These are phyloP conservation scores for Hypoxylon lenormandii DNA, from an alignment of 495 filamentous ascomycete species.

Conservation along the genomic window DNA sequence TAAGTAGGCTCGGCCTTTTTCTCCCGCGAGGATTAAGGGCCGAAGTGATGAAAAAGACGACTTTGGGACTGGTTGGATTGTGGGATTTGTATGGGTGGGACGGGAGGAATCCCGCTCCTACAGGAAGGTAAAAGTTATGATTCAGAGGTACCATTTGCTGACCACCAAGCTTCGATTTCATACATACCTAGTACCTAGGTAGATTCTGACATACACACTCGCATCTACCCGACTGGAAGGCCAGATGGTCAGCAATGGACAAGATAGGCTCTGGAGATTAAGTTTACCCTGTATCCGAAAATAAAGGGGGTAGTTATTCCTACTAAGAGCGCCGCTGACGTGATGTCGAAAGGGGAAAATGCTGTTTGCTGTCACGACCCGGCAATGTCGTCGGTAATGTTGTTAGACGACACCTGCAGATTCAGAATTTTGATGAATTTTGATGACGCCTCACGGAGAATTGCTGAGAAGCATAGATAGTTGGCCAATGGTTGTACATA, in stretches of 20 bases:
- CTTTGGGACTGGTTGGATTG: constrained; percentile 4
- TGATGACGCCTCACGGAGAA: constrained; percentile 15
- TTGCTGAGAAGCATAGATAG: neutral
- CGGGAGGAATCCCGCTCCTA: constrained; percentile 43
- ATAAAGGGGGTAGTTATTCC: constrained; percentile 5
- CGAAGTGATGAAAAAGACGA: constrained; percentile 14
- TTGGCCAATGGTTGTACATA: constrained; percentile 19
- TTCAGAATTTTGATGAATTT: neutral
- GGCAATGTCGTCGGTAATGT: neutral
- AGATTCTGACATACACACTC: constrained; percentile 24
- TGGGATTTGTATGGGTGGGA: constrained; percentile 10
- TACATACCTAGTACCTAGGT: too few species aligned
- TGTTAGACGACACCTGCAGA: constrained; percentile 12
- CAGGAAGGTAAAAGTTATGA: neutral
- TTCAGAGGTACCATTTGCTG: constrained; percentile 5
- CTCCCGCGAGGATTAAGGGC: constrained; percentile 9
- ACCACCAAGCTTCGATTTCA: constrained; percentile 17
- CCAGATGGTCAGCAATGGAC: constrained; percentile 26
- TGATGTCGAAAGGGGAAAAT: constrained; percentile 13
- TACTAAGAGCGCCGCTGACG: constrained; percentile 33
- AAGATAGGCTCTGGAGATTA: constrained; percentile 32
- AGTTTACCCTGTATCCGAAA: constrained; percentile 22
- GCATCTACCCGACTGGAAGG: constrained; percentile 34
- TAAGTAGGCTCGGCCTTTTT: constrained; percentile 1
- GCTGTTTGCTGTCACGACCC: neutral